These are phyloP conservation scores for Yamadazyma conglobata DNA, from an alignment of 1,139 yeast genomes.

Conservation along the genomic window DNA sequence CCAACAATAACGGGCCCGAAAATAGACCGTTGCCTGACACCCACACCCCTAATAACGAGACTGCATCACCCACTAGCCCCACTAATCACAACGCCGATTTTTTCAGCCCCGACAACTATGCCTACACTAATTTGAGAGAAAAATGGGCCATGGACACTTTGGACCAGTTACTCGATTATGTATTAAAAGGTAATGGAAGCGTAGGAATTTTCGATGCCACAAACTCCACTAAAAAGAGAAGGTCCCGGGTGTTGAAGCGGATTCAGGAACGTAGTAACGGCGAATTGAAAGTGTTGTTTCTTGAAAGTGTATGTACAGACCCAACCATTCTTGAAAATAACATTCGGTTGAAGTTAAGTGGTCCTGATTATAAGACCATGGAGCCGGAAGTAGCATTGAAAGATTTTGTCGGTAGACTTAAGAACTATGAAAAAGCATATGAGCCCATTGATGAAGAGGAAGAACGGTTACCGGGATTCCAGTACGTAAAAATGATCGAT, in stretches of 20 bases:
- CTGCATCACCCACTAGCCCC: slow-evolving; percentile 13
- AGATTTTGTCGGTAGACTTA: slow-evolving; percentile 79
- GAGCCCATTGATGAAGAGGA: slow-evolving; percentile 84
- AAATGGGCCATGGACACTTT: slow-evolving; percentile 96
- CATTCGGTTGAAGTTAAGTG: slow-evolving; percentile 78
- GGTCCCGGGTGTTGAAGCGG: slow-evolving; percentile 63
- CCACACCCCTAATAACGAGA: slow-evolving; percentile 35
- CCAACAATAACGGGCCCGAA: slow-evolving; percentile 69
- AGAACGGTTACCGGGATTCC: slow-evolving; percentile 58
- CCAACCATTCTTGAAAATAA: slow-evolving; percentile 74
- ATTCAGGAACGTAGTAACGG: slow-evolving; percentile 71
- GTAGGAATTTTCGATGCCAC: slow-evolving; percentile 97
- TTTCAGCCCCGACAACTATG: slow-evolving; percentile 75
- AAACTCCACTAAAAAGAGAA: slow-evolving; percentile 75
- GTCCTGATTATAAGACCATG: slow-evolving; percentile 89
- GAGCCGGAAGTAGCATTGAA: slow-evolving; percentile 75
- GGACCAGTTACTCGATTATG: slow-evolving; percentile 77
- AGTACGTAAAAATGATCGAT: slow-evolving; percentile 91
- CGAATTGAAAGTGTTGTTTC: slow-evolving; percentile 72
- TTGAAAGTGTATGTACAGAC: slow-evolving; percentile 87
- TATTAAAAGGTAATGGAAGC: slow-evolving; percentile 76
- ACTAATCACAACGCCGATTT: slow-evolving; percentile 70
- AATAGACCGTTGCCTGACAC: slow-evolving; percentile 66
- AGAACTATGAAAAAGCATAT: slow-evolving; percentile 84
- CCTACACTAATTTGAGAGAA: slow-evolving; percentile 69